Percentiles rank a stretch among this genome's conserved stretches.
phyloP scores from a whole-genome alignment of 2,329 filamentous ascomycete genomes.

The Xylariaceae sp. region DNA sequence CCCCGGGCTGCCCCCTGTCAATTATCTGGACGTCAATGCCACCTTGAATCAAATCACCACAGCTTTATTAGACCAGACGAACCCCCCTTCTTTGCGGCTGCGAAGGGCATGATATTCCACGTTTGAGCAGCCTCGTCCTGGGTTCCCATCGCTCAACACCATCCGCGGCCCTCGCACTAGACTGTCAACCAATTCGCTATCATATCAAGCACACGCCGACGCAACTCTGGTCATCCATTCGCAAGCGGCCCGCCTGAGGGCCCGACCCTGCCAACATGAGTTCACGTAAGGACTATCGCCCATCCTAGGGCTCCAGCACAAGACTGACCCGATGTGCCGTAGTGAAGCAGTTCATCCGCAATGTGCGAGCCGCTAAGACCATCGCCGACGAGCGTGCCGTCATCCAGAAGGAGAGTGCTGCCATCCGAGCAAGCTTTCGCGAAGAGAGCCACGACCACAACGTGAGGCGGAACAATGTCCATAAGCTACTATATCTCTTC shows the following conservation, averaged over 20 bases:
- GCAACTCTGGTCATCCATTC: neutral
- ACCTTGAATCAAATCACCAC: too few species aligned
- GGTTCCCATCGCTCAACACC: too few species aligned
- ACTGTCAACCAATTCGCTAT: too few species aligned
- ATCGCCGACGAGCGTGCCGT: constrained; percentile 98
- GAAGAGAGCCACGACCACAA: constrained; percentile 93
- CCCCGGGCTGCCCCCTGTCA: too few species aligned
- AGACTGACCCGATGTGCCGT: constrained; percentile 13
- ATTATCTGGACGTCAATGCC: too few species aligned
- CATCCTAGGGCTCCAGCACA: neutral
- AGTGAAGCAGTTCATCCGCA: constrained; percentile 99
- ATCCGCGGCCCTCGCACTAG: too few species aligned
- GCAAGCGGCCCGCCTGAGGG: neutral
- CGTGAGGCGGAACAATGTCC: constrained; percentile 94
- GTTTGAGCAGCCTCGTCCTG: too few species aligned
- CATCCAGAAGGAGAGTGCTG: constrained; percentile 97
- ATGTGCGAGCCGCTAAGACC: constrained; percentile 96
- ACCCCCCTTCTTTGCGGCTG: too few species aligned
- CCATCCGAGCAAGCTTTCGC: constrained; percentile 93
- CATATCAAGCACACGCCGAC: too few species aligned
- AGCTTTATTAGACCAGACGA: too few species aligned
- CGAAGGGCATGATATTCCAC: too few species aligned
- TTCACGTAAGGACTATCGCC: neutral
- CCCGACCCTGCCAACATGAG: neutral
- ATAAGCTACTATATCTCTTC: constrained; percentile 96